Base-by-base conservation (phyloP, 148 eudicot genomes). In the Chenopodium suecicum region DNA sequence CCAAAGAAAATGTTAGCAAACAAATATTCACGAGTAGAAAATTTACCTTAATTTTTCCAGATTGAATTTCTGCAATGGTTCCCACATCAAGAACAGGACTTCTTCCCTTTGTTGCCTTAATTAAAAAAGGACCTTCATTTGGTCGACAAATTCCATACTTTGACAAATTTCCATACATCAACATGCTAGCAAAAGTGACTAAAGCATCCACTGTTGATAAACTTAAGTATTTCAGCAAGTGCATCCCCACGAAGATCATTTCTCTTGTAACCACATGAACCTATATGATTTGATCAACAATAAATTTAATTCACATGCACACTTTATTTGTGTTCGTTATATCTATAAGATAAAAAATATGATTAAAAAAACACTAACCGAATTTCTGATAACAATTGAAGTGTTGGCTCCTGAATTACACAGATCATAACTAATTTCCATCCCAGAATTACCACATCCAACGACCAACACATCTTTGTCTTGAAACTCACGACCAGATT, bases 361-460 rank as follows among this genome's bases (percentile, higher is more conserved):
- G 7, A 13, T 8, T n/a, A 2, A 32, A 9, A 31, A 34, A 22
- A 34, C 32, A 34, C 75, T 83, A 63, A 87, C 91, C 73, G 89
- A 85, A 74, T 76, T 86, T 70, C 87, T 19, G 4, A 87, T 76
- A 4, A 89, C 88, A 32, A 87, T 85, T 0, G 85, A 89, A 8
- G 88, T 75, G 50, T 85, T 80, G 9, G 85, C 89, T 16, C 88
- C 89, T 63, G 27, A 77, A 22, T 79, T 73, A 5, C 82, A 75
- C 11, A 89, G 79, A 81, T 89, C 89, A 29, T 79, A 78, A 31
- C 78, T 71, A 70, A 87, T 89, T 80, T 89, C 91, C 91, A 89
- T 89, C 13, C 91, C 90, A 0, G 90, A 89, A 41, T 89, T 89
- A 22, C 91, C 90, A 67, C 84, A 84, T 0, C 87, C 91, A 58